Evolutionary conservation across 768 basidiomycete genomes (phyloP), one percentile per base, ranked within the genome.

Genomic region (Dendrothele bispora): DNA sequence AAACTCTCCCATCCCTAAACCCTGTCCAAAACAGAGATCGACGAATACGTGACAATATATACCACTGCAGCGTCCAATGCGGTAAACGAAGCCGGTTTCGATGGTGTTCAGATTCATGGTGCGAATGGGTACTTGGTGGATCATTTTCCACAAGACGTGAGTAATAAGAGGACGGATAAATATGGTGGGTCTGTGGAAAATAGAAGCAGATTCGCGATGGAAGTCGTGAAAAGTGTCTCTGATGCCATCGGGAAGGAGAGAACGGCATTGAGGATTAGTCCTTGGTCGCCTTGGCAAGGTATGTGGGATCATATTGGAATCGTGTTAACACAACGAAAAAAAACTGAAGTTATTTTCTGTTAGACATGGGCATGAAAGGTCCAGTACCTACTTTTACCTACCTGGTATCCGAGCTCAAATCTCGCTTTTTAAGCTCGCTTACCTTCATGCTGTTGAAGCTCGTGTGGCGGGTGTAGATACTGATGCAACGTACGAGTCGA

Each of bases 121-220:
- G 41, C 20, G 11, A 5, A 24, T 30, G 58, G 61, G 1, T 70
- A 69, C 52, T 46, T 73, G 48, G 57, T 73, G 37, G 49, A 69
- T 12, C 41, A 43, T 5, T 43, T 43, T 27, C 26, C 29, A 71
- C 73, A 22, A 66, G 78, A 25, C 54, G 61, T 65, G 3, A 68
- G 72, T 51, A 87, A 87, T 69, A 75, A 78, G 53, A 75, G 84
- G n/a, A 82, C 75, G 3, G 85, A 86, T 60, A 71, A 78, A 52
- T 90, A 86, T 56, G 85, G 86, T 1, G 87, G 87, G 2, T 78
- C 75, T 54, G 76, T 87, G 48, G 84, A 87, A 63, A 88, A 87
- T 58, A 73, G 88, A 18, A 75, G 68, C 14, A 70, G 86, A 7
- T 68, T 91, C 27, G 70, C 75, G 7, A 60, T 86, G 4, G 79